Percentiles rank a stretch among this genome's conserved stretches.
These are phyloP conservation scores for Cystobasidiopsis lactophilus DNA, from an alignment of 768 basidiomycete genomes.

Conservation along the genomic window DNA sequence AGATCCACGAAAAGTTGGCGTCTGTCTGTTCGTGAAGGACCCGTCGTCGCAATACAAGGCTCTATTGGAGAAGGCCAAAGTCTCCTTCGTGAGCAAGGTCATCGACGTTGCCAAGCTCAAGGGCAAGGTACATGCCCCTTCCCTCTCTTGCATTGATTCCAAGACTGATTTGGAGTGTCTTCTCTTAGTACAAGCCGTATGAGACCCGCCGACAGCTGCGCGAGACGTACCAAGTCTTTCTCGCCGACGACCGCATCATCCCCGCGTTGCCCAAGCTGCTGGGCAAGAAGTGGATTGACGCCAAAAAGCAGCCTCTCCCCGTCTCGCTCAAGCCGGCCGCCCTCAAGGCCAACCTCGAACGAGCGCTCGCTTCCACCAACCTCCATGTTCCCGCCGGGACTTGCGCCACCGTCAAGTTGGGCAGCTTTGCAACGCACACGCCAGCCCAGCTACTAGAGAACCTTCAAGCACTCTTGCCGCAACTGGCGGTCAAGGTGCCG, in stretches of 20 bases:
- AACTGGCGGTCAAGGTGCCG: slow-evolving; percentile 43
- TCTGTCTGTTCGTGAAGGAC: slow-evolving; percentile 87
- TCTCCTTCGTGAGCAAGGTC: slow-evolving; percentile 78
- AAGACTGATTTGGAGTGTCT: not conserved
- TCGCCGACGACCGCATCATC: slow-evolving; percentile 76
- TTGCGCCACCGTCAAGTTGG: slow-evolving; percentile 77
- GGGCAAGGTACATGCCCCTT: slow-evolving; percentile 57
- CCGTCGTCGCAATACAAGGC: slow-evolving; percentile 94
- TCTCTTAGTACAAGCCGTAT: slow-evolving; percentile 25
- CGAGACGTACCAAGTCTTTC: slow-evolving; percentile 74
- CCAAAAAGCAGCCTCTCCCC: slow-evolving; percentile 93
- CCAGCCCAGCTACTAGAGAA: slow-evolving; percentile 56
- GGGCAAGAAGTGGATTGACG: slow-evolving; percentile 75
- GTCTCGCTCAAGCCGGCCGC: slow-evolving; percentile 74
- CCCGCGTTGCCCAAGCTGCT: slow-evolving; percentile 68
- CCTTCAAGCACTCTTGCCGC: slow-evolving; percentile 53
- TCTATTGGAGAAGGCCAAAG: slow-evolving; percentile 47
- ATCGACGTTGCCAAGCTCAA: slow-evolving; percentile 78
- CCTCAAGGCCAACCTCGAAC: slow-evolving; percentile 75
- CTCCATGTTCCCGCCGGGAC: slow-evolving; percentile 89
- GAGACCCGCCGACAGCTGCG: slow-evolving; percentile 46
- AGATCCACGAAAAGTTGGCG: slow-evolving; percentile 52
- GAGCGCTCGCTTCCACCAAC: slow-evolving; percentile 79
- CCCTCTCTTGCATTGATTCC: slow-evolving; percentile 42
- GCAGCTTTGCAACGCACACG: slow-evolving; percentile 41